Evolutionary conservation across 2,329 filamentous ascomycete genomes (phyloP).

Genomic region (Furcasterigmium furcatum): DNA sequence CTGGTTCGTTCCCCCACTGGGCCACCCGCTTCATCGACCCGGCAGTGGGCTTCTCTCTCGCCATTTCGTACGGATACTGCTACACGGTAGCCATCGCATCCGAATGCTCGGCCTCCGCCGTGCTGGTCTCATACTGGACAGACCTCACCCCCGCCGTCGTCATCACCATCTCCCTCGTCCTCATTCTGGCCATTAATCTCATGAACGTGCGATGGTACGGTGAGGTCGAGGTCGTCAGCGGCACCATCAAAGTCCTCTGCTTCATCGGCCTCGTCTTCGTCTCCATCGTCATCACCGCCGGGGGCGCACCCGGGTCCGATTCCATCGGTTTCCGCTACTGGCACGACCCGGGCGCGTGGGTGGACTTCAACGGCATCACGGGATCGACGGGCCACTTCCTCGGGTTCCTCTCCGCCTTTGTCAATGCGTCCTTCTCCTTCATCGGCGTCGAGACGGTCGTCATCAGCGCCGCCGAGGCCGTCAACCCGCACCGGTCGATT

Average conservation of each 20-base stretch:
- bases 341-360: constrained; percentile 53
- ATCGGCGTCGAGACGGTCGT: constrained; percentile 22
- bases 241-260: constrained; percentile 68
- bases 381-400: constrained; percentile 50
- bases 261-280: constrained; percentile 73
- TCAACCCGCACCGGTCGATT: constrained; percentile 17
- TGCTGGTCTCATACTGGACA: constrained; percentile 39
- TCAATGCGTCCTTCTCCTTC: constrained; percentile 10
- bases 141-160: constrained; percentile 48
- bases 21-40: constrained; percentile 21
- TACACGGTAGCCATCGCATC: constrained; percentile 40
- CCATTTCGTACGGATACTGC: constrained; percentile 43
- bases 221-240: constrained; percentile 74
- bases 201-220: constrained; percentile 73
- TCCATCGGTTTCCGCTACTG: constrained; percentile 62
- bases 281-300: constrained; percentile 69
- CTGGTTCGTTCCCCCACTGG: constrained; percentile 19
- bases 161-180: constrained; percentile 48
- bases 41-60: constrained; percentile 31
- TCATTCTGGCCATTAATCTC: constrained; percentile 60
- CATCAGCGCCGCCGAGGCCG: constrained; percentile 17
- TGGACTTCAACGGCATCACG: constrained; percentile 40
- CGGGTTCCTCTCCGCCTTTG: constrained; percentile 15
- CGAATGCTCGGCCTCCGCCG: constrained; percentile 41
- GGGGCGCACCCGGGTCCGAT: constrained; percentile 54